Conservation (phyloP, 1,284 basidiomycete genomes). For the Boletus semigastroideus region DNA sequence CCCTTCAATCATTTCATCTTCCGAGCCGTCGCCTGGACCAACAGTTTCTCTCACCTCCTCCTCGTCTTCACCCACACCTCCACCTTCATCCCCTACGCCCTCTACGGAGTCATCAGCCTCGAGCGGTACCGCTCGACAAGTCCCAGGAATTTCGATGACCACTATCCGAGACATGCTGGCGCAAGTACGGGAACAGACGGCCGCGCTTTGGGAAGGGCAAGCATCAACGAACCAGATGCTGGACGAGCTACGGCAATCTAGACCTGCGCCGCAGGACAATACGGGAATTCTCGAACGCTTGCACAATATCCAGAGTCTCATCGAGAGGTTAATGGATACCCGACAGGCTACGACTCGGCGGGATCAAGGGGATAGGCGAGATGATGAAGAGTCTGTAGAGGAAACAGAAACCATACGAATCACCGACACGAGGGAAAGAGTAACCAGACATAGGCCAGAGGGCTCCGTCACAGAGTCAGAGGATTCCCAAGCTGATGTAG, state of each 20-base stretch:
- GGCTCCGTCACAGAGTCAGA: constrained; percentile 26
- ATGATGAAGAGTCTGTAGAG: constrained; percentile 5
- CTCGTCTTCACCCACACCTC: constrained; percentile 34
- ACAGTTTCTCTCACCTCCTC: constrained; percentile 34
- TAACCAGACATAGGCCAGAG: constrained; percentile 11
- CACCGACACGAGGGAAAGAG: constrained; percentile 9
- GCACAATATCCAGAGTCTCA: constrained; percentile 41
- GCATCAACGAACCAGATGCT: constrained; percentile 50
- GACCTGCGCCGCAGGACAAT: constrained; percentile 29
- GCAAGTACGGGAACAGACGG: constrained; percentile 49
- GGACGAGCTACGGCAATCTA: constrained; percentile 40
- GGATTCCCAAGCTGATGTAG: constrained; percentile 28
- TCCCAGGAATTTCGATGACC: constrained; percentile 33
- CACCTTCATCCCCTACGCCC: constrained; percentile 37
- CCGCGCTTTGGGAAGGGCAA: constrained; percentile 58
- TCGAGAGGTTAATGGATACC: constrained; percentile 33
- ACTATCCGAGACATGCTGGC: constrained; percentile 47
- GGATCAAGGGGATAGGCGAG: constrained; percentile 5
- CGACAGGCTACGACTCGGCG: constrained; percentile 7
- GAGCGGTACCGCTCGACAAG: constrained; percentile 42
- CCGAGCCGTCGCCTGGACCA: constrained; percentile 31
- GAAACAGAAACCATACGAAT: constrained; percentile 16
- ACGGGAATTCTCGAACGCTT: constrained; percentile 40
- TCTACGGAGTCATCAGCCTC: constrained; percentile 29
- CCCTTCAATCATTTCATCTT: constrained; percentile 34